Evolutionary conservation across 805 yeast genomes (phyloP).

Genomic region (Pichia insulana): DNA sequence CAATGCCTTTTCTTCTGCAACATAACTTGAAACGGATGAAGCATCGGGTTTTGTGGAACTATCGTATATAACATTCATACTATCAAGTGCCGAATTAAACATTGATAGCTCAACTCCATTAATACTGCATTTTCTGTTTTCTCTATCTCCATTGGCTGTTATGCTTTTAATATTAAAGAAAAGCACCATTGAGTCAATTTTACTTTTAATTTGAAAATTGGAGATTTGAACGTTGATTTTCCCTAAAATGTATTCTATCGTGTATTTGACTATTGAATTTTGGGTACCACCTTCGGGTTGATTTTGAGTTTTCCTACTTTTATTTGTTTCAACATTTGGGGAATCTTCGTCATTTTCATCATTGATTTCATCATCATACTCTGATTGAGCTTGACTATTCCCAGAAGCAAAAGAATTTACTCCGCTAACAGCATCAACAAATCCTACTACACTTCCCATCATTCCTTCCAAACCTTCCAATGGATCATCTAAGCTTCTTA

Average conservation of each 20-base stretch:
- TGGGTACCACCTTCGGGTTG: slow-evolving; percentile 8
- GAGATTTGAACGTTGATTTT: slow-evolving; percentile 44
- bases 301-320: neutral
- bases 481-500: slow-evolving; percentile 6
- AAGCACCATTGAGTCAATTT: slow-evolving; percentile 36
- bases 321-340: no score
- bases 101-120: slow-evolving; percentile 29
- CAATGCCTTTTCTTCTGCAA: no score
- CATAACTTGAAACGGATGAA: no score
- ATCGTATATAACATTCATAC: no score
- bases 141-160: slow-evolving; percentile 34
- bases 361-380: slow-evolving; percentile 24
- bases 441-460: slow-evolving; percentile 45
- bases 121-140: slow-evolving; percentile 34
- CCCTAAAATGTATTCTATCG: slow-evolving; percentile 60
- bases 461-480: slow-evolving; percentile 52
- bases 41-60: no score
- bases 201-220: slow-evolving; percentile 38
- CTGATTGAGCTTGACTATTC: slow-evolving; percentile 10
- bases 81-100: slow-evolving; percentile 31
- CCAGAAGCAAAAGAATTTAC: slow-evolving; percentile 3
- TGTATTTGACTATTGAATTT: slow-evolving; percentile 30
- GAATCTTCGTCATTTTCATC: slow-evolving; percentile 8
- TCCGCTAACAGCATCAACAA: slow-evolving; percentile 33
- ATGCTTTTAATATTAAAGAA: slow-evolving; percentile 28